Evolutionary conservation across 805 yeast species (phyloP), one percentile per base, ranked within the genome.

Genomic region (Ogataea saltuana): DNA sequence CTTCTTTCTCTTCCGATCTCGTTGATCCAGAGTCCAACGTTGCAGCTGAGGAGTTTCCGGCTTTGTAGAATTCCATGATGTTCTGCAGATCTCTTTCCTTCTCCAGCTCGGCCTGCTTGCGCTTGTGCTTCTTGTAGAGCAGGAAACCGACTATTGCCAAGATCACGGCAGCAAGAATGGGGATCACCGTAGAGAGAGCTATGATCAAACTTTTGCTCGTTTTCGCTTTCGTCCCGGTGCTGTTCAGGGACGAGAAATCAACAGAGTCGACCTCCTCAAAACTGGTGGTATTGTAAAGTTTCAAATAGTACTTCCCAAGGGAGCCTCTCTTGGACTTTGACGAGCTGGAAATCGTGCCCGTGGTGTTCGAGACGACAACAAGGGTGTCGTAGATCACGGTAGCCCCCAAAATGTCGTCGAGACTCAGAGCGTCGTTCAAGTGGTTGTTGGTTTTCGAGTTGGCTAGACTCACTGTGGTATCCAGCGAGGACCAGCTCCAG

Each of bases 381-480:
- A 80, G 58, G 0, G 82, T 75, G 40, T 74, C 69, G 53, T 75
- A 76, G 19, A 80, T 63, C 2, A 74, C 66, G 2, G 78, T 75
- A 0, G 79, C 83, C 1, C 85, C 85, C 6, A 64, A 33, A 7
- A 67, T 49, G 4, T 44, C 31, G 33, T 54, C 58, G 15, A 68
- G 39, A 13, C 56, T 39, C 17, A 75, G 56, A 16, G 47, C 53
- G 36, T 45, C 45, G 42, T 41, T 39, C 12, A 33, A 37, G 15
- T 46, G 23, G 28, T 51, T 46, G 40, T 62, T 58, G 11, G 46
- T 49, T n/a, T 45, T 33, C 3, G 58, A 28, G 38, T 61, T 59
- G 18, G 58, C 56, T 1, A 48, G 20, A 32, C 59, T 45, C 8
- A 61, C 54, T 0, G 44, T 32, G 8, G 59, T 49, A 50, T 61